These are phyloP conservation scores for Russula earlei DNA, from an alignment of 768 basidiomycete genomes.

Conservation along the genomic window DNA sequence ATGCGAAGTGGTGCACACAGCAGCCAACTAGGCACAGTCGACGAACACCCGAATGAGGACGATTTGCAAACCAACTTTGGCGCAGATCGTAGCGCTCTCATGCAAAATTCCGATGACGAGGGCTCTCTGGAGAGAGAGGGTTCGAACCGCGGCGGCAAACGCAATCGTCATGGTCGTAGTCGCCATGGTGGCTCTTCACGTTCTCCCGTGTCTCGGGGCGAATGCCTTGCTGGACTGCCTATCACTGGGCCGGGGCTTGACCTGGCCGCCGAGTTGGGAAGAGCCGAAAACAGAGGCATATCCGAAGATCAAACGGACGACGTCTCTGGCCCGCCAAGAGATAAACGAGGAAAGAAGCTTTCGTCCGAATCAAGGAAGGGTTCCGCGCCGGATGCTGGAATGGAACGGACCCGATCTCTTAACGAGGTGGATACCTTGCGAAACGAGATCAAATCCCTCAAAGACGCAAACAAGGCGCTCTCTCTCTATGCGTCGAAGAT, in stretches of 20 bases:
- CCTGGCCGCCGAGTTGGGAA: constrained; percentile 83
- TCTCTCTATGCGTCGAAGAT: constrained; percentile 96
- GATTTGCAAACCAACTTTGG: constrained; percentile 44
- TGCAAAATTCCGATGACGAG: constrained; percentile 30
- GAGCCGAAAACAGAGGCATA: constrained; percentile 83
- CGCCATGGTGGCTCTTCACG: constrained; percentile 44
- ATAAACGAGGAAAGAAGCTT: constrained; percentile 35
- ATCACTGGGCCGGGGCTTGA: constrained; percentile 86
- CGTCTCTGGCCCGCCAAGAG: constrained; percentile 36
- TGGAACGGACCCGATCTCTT: constrained; percentile 35
- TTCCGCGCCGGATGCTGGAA: constrained; percentile 30
- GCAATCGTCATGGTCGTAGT: constrained; percentile 39
- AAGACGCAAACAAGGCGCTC: constrained; percentile 92
- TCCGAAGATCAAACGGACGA: constrained; percentile 47
- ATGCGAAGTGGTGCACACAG: constrained; percentile 48
- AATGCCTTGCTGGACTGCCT: constrained; percentile 78
- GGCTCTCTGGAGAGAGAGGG: constrained; percentile 18
- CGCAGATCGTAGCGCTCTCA: constrained; percentile 33
- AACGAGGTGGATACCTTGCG: constrained; percentile 69
- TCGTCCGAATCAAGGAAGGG: constrained; percentile 25
- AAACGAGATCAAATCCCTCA: constrained; percentile 82
- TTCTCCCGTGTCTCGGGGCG: constrained; percentile 49
- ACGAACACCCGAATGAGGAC: constrained; percentile 31
- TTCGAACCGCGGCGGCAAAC: constrained; percentile 33
- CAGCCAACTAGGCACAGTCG: constrained; percentile 45